Conservation (phyloP, 805 yeast species). For the Wickerhamiella sorbophila region DNA sequence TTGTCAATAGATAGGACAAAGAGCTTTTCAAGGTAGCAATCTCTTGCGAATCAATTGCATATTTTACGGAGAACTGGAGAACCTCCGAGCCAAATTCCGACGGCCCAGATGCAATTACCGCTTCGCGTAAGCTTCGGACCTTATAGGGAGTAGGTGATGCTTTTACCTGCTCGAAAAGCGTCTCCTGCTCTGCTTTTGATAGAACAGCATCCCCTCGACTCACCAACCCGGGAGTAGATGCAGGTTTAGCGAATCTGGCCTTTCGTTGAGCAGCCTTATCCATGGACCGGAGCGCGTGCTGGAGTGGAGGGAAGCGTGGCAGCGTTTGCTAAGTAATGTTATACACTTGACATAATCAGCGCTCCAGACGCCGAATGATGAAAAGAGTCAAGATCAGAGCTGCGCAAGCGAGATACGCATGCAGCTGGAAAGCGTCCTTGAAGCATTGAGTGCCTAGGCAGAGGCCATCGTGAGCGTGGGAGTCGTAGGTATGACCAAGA, state of each 20-base stretch:
- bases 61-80: not conserved
- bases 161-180: not conserved
- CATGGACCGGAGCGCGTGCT: too few relatives aligned
- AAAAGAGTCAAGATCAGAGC: conserved; percentile 2
- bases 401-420: conserved; percentile 6
- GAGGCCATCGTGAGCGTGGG: conserved; percentile 20
- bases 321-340: too few relatives aligned
- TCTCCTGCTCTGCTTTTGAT: not conserved
- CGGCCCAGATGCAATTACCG: not conserved
- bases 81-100: not conserved
- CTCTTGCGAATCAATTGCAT: not conserved
- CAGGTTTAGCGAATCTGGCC: not conserved
- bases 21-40: not conserved
- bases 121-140: not conserved
- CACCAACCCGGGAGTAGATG: not conserved
- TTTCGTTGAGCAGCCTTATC: not conserved
- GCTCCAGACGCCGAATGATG: conserved; percentile 4
- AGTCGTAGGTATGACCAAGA: conserved; percentile 52
- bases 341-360: too few relatives aligned
- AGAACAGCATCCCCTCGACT: not conserved
- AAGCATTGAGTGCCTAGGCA: conserved; percentile 14
- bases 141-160: not conserved
- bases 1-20: not conserved
- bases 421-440: conserved; percentile 12
- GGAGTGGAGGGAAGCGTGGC: too few relatives aligned